Conservation (phyloP, 2,329 filamentous ascomycete genomes). For the Diaporthe vaccinii region DNA sequence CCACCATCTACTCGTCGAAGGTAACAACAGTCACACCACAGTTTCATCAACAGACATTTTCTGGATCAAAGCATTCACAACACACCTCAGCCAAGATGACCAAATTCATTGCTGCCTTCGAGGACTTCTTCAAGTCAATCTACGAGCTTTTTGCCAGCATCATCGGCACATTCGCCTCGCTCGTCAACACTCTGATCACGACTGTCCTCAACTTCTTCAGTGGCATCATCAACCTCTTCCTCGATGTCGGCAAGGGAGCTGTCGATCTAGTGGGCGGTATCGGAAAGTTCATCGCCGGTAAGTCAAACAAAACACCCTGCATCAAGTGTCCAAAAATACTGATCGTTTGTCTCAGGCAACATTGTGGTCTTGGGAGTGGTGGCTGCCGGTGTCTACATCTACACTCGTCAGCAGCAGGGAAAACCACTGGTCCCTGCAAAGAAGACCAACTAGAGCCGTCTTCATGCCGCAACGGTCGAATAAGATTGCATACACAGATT, state of each 20-base stretch:
- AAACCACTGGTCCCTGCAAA: slow-evolving; percentile 41
- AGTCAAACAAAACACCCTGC: slow-evolving; percentile 38
- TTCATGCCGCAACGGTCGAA: neutral
- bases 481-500: neutral
- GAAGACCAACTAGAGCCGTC: slow-evolving; percentile 39
- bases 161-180: slow-evolving; percentile 50
- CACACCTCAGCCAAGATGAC: slow-evolving; percentile 41
- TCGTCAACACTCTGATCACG: slow-evolving; percentile 52
- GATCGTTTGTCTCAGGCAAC: slow-evolving; percentile 49
- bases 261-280: slow-evolving; percentile 55
- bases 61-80: too few relatives aligned
- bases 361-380: slow-evolving; percentile 52
- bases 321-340: neutral
- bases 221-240: slow-evolving; percentile 53
- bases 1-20: neutral
- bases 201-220: slow-evolving; percentile 53
- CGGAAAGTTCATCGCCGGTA: slow-evolving; percentile 56
- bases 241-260: slow-evolving; percentile 52
- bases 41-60: neutral
- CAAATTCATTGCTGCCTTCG: slow-evolving; percentile 51
- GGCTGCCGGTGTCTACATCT: slow-evolving; percentile 50
- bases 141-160: slow-evolving; percentile 57
- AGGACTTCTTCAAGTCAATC: slow-evolving; percentile 56
- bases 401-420: slow-evolving; percentile 48
- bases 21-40: neutral